Evolutionary conservation across 805 yeast species (phyloP).

Genomic region (Candida glaebosa): DNA sequence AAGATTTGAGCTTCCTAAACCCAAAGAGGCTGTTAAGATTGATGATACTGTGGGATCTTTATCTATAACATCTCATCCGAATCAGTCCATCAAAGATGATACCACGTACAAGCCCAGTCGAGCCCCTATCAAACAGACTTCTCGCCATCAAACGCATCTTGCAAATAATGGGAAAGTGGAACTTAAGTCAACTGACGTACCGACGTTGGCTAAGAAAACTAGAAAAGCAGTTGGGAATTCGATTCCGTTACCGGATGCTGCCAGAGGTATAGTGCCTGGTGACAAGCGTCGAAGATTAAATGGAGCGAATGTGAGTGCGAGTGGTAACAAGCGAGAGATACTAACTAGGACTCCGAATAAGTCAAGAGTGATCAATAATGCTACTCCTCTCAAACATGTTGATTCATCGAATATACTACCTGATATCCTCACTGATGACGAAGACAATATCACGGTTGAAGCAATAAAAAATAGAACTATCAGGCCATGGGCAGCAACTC

Average conservation of each 20-base stretch:
- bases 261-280: conserved; percentile 19
- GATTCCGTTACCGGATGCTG: conserved; percentile 37
- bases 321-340: neutral
- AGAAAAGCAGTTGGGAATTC: conserved; percentile 22
- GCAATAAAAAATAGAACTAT: conserved; percentile 14
- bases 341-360: neutral
- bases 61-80: neutral
- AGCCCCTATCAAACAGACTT: neutral
- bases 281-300: conserved; percentile 1
- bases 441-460: conserved; percentile 17
- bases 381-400: conserved; percentile 4
- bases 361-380: neutral
- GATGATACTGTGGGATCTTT: neutral
- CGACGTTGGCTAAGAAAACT: conserved; percentile 2
- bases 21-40: conserved; percentile 5
- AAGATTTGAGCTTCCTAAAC: conserved; percentile 7
- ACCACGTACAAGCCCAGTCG: neutral
- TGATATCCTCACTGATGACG: conserved; percentile 41
- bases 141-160: neutral
- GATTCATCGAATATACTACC: conserved; percentile 26
- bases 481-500: conserved; percentile 38
- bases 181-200: conserved; percentile 2
- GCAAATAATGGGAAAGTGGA: too few relatives aligned
- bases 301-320: neutral
- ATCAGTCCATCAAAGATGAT: neutral